phyloP scores from a whole-genome alignment of 1,284 basidiomycete genomes.

The Somion occarium region DNA sequence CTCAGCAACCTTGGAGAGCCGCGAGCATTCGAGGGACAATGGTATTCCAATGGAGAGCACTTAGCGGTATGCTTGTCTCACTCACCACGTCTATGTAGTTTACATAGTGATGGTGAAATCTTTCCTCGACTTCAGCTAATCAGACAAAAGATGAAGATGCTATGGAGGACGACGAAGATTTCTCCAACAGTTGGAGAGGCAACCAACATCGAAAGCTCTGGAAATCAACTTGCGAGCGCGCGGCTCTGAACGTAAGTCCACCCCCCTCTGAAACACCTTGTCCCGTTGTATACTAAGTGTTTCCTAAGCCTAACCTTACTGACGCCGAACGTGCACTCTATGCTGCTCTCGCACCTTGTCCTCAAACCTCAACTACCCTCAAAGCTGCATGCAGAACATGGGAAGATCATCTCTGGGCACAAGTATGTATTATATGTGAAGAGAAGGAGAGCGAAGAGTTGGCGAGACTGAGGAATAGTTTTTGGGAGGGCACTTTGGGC shows the following conservation, averaged over 20 bases:
- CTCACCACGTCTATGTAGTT: not conserved
- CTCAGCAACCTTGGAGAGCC: conserved; percentile 89
- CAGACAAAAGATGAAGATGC: conserved; percentile 46
- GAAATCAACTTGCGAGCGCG: conserved; percentile 79
- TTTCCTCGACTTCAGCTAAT: conserved; percentile 34
- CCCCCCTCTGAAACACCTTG: conserved; percentile 5
- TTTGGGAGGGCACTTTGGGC: conserved; percentile 48
- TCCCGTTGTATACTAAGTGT: not conserved
- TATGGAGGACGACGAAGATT: conserved; percentile 43
- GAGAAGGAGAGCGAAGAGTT: conserved; percentile 68
- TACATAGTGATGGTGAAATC: not conserved
- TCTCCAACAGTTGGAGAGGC: conserved; percentile 55
- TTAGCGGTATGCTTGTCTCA: conserved; percentile 46
- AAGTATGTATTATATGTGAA: conserved; percentile 83
- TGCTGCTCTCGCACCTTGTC: conserved; percentile 80
- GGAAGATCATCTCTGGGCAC: conserved; percentile 96
- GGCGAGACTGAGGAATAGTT: conserved; percentile 47
- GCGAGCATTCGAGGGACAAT: conserved; percentile 79
- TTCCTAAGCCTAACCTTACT: conserved; percentile 56
- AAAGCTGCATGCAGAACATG: conserved; percentile 81
- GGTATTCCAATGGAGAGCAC: conserved; percentile 68
- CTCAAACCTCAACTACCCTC: conserved; percentile 72
- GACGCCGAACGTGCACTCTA: conserved; percentile 81
- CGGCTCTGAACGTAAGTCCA: conserved; percentile 67
- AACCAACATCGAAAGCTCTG: conserved; percentile 75